Evolutionary conservation across 805 yeast species (phyloP), one percentile per base, ranked within the genome.

Genomic region (Saccharomycopsis javanensis): DNA sequence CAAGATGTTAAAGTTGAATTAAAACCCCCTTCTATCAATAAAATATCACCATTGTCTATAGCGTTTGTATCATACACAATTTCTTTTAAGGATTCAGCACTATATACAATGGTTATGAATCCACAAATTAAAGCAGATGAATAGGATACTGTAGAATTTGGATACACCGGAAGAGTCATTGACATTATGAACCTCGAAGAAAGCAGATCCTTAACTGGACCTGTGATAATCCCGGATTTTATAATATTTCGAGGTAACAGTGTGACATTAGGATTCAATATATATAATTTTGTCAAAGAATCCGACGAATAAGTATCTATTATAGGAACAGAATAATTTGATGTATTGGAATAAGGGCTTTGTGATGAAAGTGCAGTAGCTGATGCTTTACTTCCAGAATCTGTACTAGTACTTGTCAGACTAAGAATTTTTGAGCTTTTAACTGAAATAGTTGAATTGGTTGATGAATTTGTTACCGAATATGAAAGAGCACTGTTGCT

Each of bases 101-200:
- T 69, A 69, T 80, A 69, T 1, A 79, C 69, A 15, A 87, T 79
- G 0, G 94, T 79, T 45, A 89, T 64, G 67, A 81, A 90, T 0
- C 96, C 96, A 1, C 83, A 77, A 5, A 87, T 72, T 23, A 78
- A 75, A 4, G 85, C 82, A 15, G 75, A 72, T n/a, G 75, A 70
- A 23, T 84, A 70, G 48, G 83, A 70, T 23, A 87, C 83, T 1
- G 95, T 84, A n/a, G 83, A 76, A 62, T 86, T 85, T 16, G 88
- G 79, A 64, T 76, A 83, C 2, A 90, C 78, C 0, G 96, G 94
- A 4, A 88, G 63, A 0, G 96, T 86, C 70, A 90, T 72, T 0
- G 96, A 88, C 77, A 88, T 72, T 62, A 81, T 77, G 64, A 78
- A 84, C 1, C 74, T 58, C 23, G 34, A 42, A 1, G 73, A 63